Base-by-base conservation (phyloP, 257 asterid genomes). In the Nicotiana benthamiana region DNA sequence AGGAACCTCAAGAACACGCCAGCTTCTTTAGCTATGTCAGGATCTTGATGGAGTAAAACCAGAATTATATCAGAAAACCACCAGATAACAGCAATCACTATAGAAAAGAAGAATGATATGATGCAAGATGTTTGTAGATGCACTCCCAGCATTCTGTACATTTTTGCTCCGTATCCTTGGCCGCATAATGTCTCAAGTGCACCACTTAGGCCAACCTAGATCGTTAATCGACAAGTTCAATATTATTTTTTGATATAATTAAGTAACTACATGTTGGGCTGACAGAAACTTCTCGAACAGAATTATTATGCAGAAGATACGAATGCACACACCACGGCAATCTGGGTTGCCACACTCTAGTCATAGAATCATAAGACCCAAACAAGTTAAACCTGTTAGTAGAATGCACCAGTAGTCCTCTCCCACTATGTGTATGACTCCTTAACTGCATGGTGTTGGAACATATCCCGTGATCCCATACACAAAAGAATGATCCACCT, bases 101-200 rank as follows among this genome's bases (percentile, higher is more conserved):
- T 11, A 11, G 86, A 32, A 81, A 86, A 89, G 61, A 81, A 27
- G 76, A 85, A 3, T 0, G 97, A 86, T 62, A 92, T 81, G 61
- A 92, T 75, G 92, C 93, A 92, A 8, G 97, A 89, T 8, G 97
- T 86, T n/a, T 93, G 98, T 6, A 93, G 91, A 75, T 94, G 89
- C 22, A 94, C 77, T 3, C 98, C 98, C 13, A 92, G 1, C 87
- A 82, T 83, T 26, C 90, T 63, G 30, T 92, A 90, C 83, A 82
- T 46, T 77, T 84, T 89, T 9, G 97, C 97, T 6, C 98, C 97
- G 5, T 82, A 92, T 79, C 94, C 94, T 89, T 94, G 97, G 10
- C 98, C 97, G 9, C 98, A 94, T 62, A 94, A 80, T 24, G 97
- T 94, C 89, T 94, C 98, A 3, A 94, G 95, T 17, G 97, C 95